Percentiles rank a stretch among this genome's conserved stretches.
phyloP scores from a whole-genome alignment of 2,329 filamentous ascomycete species.

The Ophiostoma australiae region DNA sequence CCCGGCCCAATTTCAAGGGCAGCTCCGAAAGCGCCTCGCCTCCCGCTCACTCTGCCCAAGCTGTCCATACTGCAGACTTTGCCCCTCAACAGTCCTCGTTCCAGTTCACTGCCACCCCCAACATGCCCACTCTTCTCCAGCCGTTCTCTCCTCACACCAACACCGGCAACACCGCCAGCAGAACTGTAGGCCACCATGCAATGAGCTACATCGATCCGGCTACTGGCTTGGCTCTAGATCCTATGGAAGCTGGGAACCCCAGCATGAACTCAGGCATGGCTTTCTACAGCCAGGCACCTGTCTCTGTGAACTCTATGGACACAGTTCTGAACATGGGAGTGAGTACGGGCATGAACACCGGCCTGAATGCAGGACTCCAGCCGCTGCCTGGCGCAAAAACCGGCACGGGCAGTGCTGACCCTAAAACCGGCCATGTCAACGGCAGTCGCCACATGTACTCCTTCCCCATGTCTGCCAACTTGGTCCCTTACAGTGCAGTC shows the following conservation, averaged over 20 bases:
- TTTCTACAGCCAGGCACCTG: neutral
- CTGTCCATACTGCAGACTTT: neutral
- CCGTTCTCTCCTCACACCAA: neutral
- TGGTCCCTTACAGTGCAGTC: neutral
- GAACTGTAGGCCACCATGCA: neutral
- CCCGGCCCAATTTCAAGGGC: slow-evolving; percentile 15
- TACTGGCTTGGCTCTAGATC: neutral
- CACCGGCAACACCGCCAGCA: neutral
- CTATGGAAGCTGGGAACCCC: neutral
- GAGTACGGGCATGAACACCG: neutral
- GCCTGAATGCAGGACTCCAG: neutral
- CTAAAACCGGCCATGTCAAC: neutral
- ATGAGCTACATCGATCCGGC: neutral
- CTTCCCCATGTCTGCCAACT: neutral
- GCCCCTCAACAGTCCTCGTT: neutral
- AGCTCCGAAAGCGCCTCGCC: neutral
- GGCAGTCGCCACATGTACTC: neutral
- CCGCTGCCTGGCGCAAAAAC: neutral
- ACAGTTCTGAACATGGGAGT: neutral
- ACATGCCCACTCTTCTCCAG: neutral
- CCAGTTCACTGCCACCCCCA: neutral
- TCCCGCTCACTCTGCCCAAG: neutral
- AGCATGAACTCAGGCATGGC: neutral
- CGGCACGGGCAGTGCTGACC: neutral
- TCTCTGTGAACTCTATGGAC: neutral